These are phyloP conservation scores for Phytophthora pini DNA, from an alignment of 352 stramenopile genomes.

Conservation along the genomic window DNA sequence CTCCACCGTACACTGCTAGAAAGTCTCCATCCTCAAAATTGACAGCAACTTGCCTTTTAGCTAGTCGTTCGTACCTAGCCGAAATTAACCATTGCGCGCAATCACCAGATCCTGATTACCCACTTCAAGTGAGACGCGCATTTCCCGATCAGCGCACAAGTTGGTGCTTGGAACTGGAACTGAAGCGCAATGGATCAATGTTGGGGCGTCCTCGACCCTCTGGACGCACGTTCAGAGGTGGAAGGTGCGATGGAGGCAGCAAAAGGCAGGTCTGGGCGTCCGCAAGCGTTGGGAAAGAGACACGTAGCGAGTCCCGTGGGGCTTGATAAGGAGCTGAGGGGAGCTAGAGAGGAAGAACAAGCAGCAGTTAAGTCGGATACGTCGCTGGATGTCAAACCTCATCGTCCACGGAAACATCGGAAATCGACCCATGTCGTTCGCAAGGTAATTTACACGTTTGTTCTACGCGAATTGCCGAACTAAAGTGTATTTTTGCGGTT, in stretches of 20 bases:
- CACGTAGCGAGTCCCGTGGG: constrained; percentile 11
- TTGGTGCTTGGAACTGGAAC: constrained; percentile 4
- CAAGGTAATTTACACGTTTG: constrained; percentile 11
- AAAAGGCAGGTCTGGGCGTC: not conserved
- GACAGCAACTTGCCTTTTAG: constrained; percentile 12
- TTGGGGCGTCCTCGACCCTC: constrained; percentile 4
- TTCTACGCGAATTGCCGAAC: no score
- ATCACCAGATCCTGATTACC: constrained; percentile 26
- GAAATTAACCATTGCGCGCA: not conserved
- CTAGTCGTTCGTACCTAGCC: constrained; percentile 23
- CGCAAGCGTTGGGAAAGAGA: constrained; percentile 20
- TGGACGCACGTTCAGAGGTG: not conserved
- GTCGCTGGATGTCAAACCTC: not conserved
- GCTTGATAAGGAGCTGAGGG: constrained; percentile 12
- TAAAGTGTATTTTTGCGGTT: not conserved
- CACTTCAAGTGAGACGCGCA: constrained; percentile 19
- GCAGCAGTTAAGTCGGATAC: not conserved
- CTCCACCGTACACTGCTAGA: constrained; percentile 36
- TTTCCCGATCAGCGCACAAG: not conserved
- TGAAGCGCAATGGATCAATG: constrained; percentile 15
- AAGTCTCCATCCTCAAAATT: constrained; percentile 24
- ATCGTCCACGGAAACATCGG: constrained; percentile 27
- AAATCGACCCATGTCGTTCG: constrained; percentile 33
- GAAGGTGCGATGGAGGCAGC: not conserved
- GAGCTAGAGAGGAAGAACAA: not conserved